These are phyloP conservation scores for Colletotrichum scovillei DNA, from an alignment of 2,329 filamentous ascomycete genomes.

Conservation along the genomic window DNA sequence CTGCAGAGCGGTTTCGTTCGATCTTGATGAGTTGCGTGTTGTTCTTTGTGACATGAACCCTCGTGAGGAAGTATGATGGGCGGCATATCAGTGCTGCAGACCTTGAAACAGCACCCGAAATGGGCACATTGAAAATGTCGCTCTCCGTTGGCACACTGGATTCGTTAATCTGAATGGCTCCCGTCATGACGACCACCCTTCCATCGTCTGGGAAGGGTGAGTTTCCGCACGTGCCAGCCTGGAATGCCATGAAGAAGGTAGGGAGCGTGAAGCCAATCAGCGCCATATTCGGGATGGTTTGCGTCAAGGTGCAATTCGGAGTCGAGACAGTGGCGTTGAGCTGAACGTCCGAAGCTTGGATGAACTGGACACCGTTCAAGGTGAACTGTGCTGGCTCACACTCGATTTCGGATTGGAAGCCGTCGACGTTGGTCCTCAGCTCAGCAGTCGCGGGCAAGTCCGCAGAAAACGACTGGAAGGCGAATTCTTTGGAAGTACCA, in stretches of 20 bases:
- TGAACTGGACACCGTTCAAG: constrained; percentile 40
- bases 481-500: constrained; percentile 46
- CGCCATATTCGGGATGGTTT: constrained; percentile 36
- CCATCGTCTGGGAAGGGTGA: constrained; percentile 36
- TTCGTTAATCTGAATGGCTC: constrained; percentile 36
- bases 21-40: constrained; percentile 37
- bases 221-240: constrained; percentile 37
- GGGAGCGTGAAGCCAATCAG: constrained; percentile 33
- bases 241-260: constrained; percentile 39
- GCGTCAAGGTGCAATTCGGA: constrained; percentile 33
- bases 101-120: constrained; percentile 37
- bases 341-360: constrained; percentile 33
- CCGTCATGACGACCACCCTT: constrained; percentile 41
- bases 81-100: constrained; percentile 44
- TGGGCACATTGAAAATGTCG: constrained; percentile 23
- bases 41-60: constrained; percentile 40
- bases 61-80: constrained; percentile 40
- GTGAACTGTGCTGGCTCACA: constrained; percentile 45
- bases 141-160: constrained; percentile 11
- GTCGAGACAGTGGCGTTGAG: constrained; percentile 46
- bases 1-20: constrained; percentile 3
- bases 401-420: constrained; percentile 45
- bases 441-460: constrained; percentile 39
- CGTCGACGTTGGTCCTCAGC: constrained; percentile 47
- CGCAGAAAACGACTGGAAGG: constrained; percentile 48